Conservation (phyloP, 1,139 yeast genomes). For the Debaryomycetaceae sp. region DNA sequence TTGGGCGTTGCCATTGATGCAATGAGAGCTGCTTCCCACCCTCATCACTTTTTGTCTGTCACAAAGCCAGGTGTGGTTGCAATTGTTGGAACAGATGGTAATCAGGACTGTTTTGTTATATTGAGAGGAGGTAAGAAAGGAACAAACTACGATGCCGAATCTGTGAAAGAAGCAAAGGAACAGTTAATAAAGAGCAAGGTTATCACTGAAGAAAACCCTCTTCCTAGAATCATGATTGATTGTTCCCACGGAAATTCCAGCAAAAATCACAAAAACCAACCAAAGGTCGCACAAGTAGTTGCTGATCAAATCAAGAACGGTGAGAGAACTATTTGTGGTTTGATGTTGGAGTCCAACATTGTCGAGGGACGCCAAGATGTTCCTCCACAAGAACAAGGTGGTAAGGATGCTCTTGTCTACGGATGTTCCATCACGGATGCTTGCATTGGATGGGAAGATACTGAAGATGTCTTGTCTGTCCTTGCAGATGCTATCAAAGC, state of each 20-base stretch:
- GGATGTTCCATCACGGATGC: constrained; percentile 97
- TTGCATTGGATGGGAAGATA: constrained; percentile 86
- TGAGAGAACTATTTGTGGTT: constrained; percentile 76
- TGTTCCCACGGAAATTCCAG: constrained; percentile 96
- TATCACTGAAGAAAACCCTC: constrained; percentile 40
- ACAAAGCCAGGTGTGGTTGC: constrained; percentile 90
- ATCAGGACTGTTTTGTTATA: constrained; percentile 84
- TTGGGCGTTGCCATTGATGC: constrained; percentile 93
- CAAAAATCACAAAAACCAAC: constrained; percentile 90
- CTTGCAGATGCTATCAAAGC: constrained; percentile 78
- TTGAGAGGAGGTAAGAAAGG: constrained; percentile 94
- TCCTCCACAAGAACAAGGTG: constrained; percentile 63
- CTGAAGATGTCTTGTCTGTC: constrained; percentile 65
- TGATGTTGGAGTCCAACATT: constrained; percentile 93
- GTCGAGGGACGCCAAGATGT: constrained; percentile 93
- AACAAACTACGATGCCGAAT: constrained; percentile 79
- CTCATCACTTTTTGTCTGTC: constrained; percentile 91
- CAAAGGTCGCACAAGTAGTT: constrained; percentile 78
- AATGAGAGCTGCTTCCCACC: constrained; percentile 84
- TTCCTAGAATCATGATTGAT: constrained; percentile 88
- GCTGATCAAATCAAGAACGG: constrained; percentile 81
- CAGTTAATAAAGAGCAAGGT: constrained; percentile 60
- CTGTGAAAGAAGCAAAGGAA: constrained; percentile 65
- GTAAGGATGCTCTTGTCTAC: constrained; percentile 70
- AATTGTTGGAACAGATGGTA: constrained; percentile 92